A percentile compares a stretch with the other conserved stretches of the same genome.
phyloP scores from a whole-genome alignment of 257 asterid species.

The Echium plantagineum region DNA sequence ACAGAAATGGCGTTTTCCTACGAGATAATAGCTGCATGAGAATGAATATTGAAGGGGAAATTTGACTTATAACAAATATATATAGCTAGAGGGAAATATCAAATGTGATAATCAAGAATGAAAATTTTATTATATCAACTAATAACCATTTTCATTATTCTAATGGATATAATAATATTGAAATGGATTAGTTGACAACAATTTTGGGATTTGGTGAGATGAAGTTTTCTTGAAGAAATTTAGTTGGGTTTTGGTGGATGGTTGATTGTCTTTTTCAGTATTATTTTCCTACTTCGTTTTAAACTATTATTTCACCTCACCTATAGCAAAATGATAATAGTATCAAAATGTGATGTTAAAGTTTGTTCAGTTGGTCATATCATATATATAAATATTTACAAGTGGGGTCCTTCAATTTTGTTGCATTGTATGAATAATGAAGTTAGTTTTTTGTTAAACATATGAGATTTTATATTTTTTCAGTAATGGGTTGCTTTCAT shows the following conservation, averaged over 20 bases:
- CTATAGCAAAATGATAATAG: background rate
- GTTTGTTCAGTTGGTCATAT: background rate
- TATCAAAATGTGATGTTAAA: background rate
- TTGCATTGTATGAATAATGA: background rate
- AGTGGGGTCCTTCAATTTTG: background rate
- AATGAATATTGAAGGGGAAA: background rate
- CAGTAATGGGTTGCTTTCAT: too few relatives aligned
- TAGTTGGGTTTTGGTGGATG: constrained; percentile 30
- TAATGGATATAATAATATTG: background rate
- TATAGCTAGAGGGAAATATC: constrained; percentile 1
- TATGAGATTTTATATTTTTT: too few relatives aligned
- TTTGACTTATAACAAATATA: background rate
- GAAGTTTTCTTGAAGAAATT: constrained; percentile 21
- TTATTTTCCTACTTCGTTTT: background rate
- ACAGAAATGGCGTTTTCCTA: constrained; percentile 42
- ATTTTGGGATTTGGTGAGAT: constrained; percentile 43
- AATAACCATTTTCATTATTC: too few relatives aligned
- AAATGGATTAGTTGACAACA: background rate
- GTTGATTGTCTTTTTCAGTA: constrained; percentile 44
- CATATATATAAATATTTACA: too few relatives aligned
- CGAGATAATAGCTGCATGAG: constrained; percentile 46
- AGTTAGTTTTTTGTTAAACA: background rate
- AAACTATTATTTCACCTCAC: constrained; percentile 5
- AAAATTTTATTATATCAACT: too few relatives aligned
- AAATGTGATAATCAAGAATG: constrained; percentile 4